Evolutionary conservation across 192 early-diverging fungal genomes (phyloP), one percentile per base, ranked within the genome.

Genomic region (Helicostylum pulchrum): DNA sequence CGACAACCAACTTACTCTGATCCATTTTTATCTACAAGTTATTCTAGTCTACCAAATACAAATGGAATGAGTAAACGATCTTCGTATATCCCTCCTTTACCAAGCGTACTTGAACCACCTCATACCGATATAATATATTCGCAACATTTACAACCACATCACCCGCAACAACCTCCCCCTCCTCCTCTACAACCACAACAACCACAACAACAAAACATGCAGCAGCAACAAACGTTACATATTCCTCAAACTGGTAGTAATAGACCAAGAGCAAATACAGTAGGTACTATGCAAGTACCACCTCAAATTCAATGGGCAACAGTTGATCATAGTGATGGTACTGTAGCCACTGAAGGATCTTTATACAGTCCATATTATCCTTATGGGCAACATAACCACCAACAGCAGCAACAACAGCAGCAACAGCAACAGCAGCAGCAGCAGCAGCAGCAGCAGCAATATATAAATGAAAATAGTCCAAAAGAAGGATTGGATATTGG

Each of bases 191-290:
- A 7, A 19, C 51, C 4, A 53, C 52, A 53, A 53, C 21, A 7
- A 19, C 51, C 36, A 10, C 53, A 51, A 51, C 19, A 51, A 6
- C 49, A 55, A 19, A 26, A 56, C 12, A 2, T 14, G 8, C 34
- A 6, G 26, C 23, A 53, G 5, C 51, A 21, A 30, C 51, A 20
- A 53, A 26, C 51, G 10, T 19, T 17, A 19, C 51, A 53, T 53
- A 14, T 19, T 30, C 14, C 60, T 21, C 15, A 44, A 60, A 55
- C 48, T 44, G 45, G 39, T 26, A 56, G 73, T 42, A 57, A 47
- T 31, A 64, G 77, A 15, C 77, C 77, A 19, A 65, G 77, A n/a
- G 73, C 77, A 34, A 78, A 71, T 43, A 78, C 77, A 32, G 65
- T 78, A 31, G 77, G 77, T 21, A 75, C 70, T 19, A 61, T 75